Base-by-base conservation (phyloP, 2,329 filamentous ascomycete species). In the Fusarium sp. region DNA sequence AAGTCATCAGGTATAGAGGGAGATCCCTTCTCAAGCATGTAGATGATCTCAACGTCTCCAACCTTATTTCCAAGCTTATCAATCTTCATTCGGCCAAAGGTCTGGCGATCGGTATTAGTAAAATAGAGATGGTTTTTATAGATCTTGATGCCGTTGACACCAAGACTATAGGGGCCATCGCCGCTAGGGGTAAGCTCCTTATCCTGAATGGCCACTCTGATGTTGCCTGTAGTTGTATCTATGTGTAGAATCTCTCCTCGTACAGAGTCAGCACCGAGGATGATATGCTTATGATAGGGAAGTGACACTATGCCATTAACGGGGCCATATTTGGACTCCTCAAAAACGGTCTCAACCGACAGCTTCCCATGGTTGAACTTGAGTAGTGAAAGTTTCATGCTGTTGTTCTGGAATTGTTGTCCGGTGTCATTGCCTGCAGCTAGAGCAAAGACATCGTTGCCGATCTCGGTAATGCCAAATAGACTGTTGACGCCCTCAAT, bases 91-190 rank as follows among this genome's bases (percentile, higher is more conserved):
- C 54, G 59, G 2, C 44, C 44, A 24, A 47, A 55, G 7, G 48
- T 39, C 15, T 55, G 54, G 13, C 55, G 59, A n/a, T 13, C 47
- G 2, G 54, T 47, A 34, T 52, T 70, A 4, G 50, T 70, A 7
- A 70, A 65, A 44, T 70, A 65, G 1, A 70, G 54, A 9, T 69
- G 13, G 32, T 32, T 6, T 4, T 44, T 17, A 8, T 28, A 58
- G 9, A 69, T 28, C 32, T 59, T 69, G 12, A 70, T 34, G 4
- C 67, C 67, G 6, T 70, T 70, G 11, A 70, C 67, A 9, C 67
- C 67, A 2, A 58, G 8, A 4, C 39, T 24, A 41, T 24, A 68
- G 8, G 26, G 58, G 1, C 66, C 65, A 36, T 50, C 18, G 7
- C 12, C 17, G 4, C 9, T 42, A 6, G 67, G 30, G 1, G 36